Percentiles rank a stretch among this genome's conserved stretches.
Evolutionary conservation across 2,329 filamentous ascomycete species (phyloP).

Genomic region (Fusarium irregulare): DNA sequence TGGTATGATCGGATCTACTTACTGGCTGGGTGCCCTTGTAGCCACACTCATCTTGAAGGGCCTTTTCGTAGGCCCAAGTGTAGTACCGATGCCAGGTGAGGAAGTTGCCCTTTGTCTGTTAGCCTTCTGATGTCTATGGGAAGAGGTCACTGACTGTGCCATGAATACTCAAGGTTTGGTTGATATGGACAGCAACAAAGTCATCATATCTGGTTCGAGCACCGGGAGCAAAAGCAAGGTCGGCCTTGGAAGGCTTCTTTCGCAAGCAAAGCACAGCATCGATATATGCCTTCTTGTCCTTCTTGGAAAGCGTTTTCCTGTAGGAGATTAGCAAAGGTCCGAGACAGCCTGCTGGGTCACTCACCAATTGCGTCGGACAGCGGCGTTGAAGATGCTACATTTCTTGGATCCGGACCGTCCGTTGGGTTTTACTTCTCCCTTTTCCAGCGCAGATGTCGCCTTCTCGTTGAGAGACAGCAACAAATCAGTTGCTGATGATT

Average conservation of each 20-base stretch:
- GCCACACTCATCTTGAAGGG: conserved; percentile 10
- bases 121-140: rapidly evolving
- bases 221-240: conserved; percentile 5
- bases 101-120: background rate
- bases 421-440: rapidly evolving
- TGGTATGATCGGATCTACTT: rapidly evolving
- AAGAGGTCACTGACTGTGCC: background rate
- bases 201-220: conserved; percentile 17
- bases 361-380: conserved; percentile 6
- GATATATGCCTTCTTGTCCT: conserved; percentile 7
- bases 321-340: rapidly evolving
- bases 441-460: background rate
- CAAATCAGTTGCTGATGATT: background rate
- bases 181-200: conserved; percentile 20
- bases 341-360: rapidly evolving
- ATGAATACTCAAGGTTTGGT: conserved; percentile 6
- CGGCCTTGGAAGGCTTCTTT: conserved; percentile 4
- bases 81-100: conserved; percentile 22
- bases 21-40: conserved; percentile 19
- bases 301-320: background rate
- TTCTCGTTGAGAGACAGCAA: background rate
- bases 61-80: conserved; percentile 10
- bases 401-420: background rate
- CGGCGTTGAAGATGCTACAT: conserved; percentile 2
- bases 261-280: conserved; percentile 2